These are phyloP conservation scores for Trichoderma sp. DNA, from an alignment of 2,329 filamentous ascomycete genomes.

Conservation along the genomic window DNA sequence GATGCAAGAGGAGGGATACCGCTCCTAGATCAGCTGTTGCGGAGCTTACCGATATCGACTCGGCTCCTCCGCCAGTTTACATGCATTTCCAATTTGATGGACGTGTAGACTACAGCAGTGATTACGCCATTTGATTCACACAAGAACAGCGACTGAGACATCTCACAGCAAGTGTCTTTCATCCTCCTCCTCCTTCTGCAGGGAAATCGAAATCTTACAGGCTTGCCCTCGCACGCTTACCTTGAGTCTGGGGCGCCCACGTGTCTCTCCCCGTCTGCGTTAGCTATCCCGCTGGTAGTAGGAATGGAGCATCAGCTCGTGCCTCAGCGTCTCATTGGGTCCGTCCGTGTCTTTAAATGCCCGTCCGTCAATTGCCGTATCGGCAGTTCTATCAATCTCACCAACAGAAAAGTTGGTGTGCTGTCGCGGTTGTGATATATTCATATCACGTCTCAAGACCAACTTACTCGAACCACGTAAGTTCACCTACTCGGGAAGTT, in stretches of 20 bases:
- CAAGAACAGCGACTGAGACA: background rate
- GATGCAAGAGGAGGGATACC: background rate
- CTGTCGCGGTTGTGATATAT: background rate
- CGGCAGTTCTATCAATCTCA: background rate
- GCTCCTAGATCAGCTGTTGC: background rate
- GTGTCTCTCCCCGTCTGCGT: background rate
- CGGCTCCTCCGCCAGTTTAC: background rate
- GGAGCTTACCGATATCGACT: background rate
- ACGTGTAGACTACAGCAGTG: background rate
- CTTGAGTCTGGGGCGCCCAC: constrained; percentile 6
- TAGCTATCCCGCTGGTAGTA: background rate
- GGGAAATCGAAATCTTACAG: background rate
- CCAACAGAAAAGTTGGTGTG: background rate
- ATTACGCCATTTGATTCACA: background rate
- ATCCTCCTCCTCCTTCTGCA: background rate
- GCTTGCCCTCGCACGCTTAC: background rate
- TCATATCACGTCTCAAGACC: background rate
- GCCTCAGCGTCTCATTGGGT: background rate
- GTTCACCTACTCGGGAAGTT: background rate
- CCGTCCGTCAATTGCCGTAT: background rate
- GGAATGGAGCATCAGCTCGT: background rate
- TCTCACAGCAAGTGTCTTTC: background rate
- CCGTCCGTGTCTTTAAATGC: background rate
- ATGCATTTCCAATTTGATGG: background rate
- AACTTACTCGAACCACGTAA: background rate